These are phyloP conservation scores for Nicotiana noctiflora DNA, from an alignment of 257 asterid species.

Conservation along the genomic window DNA sequence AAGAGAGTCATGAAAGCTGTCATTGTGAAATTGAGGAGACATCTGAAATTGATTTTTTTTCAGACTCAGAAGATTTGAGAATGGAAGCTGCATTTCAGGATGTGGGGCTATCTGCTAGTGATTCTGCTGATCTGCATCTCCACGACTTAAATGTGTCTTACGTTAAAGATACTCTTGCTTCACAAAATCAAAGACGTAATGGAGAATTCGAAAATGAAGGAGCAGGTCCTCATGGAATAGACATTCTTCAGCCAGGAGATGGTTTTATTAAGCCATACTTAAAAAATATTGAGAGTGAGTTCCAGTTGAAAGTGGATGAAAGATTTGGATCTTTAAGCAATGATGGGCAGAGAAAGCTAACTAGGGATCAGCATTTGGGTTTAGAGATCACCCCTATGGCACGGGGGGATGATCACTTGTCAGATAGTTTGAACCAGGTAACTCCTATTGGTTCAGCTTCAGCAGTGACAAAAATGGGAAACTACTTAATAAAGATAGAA, in stretches of 20 bases:
- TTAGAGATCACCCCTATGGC: conserved; percentile 20
- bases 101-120: conserved; percentile 36
- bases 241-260: conserved; percentile 19
- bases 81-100: conserved; percentile 71
- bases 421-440: conserved; percentile 23
- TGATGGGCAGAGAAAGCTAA: conserved; percentile 20
- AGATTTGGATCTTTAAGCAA: conserved; percentile 15
- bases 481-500: not conserved
- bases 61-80: conserved; percentile 54
- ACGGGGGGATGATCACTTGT: conserved; percentile 13
- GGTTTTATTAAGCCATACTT: conserved; percentile 5
- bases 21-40: conserved; percentile 14
- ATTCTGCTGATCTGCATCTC: conserved; percentile 15
- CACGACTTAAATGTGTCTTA: conserved; percentile 38
- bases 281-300: conserved; percentile 18
- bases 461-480: conserved; percentile 21
- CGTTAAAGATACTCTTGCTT: conserved; percentile 49
- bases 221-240: conserved; percentile 20
- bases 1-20: conserved; percentile 15
- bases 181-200: conserved; percentile 24
- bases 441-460: conserved; percentile 24
- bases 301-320: conserved; percentile 19
- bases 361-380: conserved; percentile 15
- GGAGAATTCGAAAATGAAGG: conserved; percentile 22
- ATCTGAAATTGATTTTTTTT: conserved; percentile 35